Conservation (phyloP, 768 basidiomycete genomes). For the Krasilnikovozyma curviuscula region DNA sequence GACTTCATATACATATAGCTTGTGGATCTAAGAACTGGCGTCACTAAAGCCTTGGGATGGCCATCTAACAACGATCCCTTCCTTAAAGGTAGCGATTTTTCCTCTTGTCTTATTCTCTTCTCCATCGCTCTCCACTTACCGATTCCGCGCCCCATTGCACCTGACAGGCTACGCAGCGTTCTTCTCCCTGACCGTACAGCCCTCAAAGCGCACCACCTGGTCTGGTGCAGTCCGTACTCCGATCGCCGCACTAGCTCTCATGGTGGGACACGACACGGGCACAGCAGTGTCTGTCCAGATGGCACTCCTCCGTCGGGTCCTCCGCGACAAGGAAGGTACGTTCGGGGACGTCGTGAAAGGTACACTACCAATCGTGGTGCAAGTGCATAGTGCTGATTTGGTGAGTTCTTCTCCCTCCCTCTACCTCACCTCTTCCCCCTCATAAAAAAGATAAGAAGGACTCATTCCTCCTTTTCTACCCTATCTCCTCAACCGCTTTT, state of each 20-base stretch:
- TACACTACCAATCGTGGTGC: background rate
- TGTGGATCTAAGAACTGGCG: too few relatives aligned
- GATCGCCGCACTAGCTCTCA: conserved; percentile 34
- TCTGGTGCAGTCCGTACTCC: conserved; percentile 32
- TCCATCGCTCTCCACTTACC: too few relatives aligned
- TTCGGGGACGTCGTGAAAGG: background rate
- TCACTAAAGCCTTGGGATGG: too few relatives aligned
- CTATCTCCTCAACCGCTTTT: too few relatives aligned
- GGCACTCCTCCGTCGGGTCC: conserved; percentile 34
- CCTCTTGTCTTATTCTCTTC: too few relatives aligned
- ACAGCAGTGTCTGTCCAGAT: conserved; percentile 2
- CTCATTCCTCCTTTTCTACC: background rate
- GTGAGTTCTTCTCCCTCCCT: background rate
- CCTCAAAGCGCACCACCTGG: conserved; percentile 8
- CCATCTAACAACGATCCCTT: too few relatives aligned
- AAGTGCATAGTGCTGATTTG: background rate
- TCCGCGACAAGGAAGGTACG: conserved; percentile 30
- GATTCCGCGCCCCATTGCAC: too few relatives aligned
- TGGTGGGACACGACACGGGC: conserved; percentile 4
- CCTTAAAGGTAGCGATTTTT: too few relatives aligned
- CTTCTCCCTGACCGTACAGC: too few relatives aligned
- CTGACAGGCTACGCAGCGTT: too few relatives aligned
- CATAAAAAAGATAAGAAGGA: background rate
- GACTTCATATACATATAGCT: too few relatives aligned
- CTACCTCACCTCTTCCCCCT: background rate